These are phyloP conservation scores for Pelargonium fulgidum DNA, from an alignment of 441 rosid species.

Conservation along the genomic window DNA sequence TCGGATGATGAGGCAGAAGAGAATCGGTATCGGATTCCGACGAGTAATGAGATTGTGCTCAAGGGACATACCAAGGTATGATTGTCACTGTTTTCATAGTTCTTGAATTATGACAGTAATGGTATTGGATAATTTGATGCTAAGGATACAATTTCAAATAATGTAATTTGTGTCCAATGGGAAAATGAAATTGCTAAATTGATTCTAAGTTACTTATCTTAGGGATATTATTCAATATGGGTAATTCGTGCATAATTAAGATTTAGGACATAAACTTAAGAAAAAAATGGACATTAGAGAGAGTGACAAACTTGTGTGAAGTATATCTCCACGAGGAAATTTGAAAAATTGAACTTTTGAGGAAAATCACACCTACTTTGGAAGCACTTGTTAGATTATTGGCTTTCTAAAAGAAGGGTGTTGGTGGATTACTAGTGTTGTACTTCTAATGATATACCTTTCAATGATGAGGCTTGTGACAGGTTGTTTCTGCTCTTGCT, in stretches of 20 bases:
- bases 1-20: slow-evolving; percentile 35
- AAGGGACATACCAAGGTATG: slow-evolving; percentile 81
- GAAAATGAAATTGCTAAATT: neutral
- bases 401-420: neutral
- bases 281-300: no score
- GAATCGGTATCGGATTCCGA: slow-evolving; percentile 57
- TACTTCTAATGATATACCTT: neutral
- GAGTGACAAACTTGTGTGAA: no score
- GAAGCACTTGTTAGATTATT: neutral
- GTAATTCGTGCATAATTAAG: no score
- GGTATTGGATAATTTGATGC: no score
- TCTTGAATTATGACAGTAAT: neutral
- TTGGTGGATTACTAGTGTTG: neutral
- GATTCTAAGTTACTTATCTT: no score
- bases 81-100: neutral
- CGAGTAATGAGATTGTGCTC: slow-evolving; percentile 82
- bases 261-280: no score
- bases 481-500: slow-evolving; percentile 86
- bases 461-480: slow-evolving; percentile 19
- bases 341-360: neutral
- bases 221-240: no score
- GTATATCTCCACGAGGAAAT: neutral
- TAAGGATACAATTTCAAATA: no score
- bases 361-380: neutral
- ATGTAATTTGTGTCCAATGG: no score